Conservation (phyloP, 371 early-diverging fungal genomes). For the Mortierella sp. region DNA sequence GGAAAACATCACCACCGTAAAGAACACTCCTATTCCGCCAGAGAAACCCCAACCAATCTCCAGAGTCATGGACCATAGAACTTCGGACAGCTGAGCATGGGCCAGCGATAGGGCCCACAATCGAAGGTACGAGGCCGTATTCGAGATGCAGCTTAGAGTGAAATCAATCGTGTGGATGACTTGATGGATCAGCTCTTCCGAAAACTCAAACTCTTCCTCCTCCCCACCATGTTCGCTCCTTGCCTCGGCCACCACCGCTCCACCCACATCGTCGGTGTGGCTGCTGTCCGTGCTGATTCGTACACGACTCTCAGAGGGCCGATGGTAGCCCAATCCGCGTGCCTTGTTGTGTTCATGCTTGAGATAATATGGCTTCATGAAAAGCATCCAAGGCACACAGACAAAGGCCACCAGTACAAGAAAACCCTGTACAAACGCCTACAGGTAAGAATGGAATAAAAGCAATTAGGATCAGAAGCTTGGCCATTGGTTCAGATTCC, state of each 20-base stretch:
- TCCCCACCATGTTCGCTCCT: conserved; percentile 38
- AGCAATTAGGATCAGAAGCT: no score
- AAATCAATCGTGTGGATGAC: conserved; percentile 99
- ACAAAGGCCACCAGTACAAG: conserved; percentile 89
- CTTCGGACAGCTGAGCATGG: conserved; percentile 98
- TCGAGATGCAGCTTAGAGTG: conserved; percentile 97
- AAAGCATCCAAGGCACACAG: conserved; percentile 99
- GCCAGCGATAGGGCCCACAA: conserved; percentile 99
- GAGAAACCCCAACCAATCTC: conserved; percentile 70
- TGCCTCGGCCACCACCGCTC: conserved; percentile 44
- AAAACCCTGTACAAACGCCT: conserved; percentile 86
- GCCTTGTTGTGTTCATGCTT: conserved; percentile 83
- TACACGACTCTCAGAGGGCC: conserved; percentile 64
- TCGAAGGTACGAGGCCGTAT: conserved; percentile 99
- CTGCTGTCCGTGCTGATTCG: conserved; percentile 55
- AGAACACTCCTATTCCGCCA: conserved; percentile 56
- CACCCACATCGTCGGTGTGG: conserved; percentile 54
- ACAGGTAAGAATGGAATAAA: not conserved
- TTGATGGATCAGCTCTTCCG: conserved; percentile 96
- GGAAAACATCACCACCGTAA: conserved; percentile 75
- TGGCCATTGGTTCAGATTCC: no score
- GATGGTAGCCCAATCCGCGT: conserved; percentile 79
- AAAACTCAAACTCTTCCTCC: conserved; percentile 88
- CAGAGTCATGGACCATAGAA: conserved; percentile 97
- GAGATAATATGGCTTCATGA: conserved; percentile 93